A percentile compares a stretch with the other conserved stretches of the same genome.
Conservation (phyloP, 371 early-diverging fungal species). For the Rhizomucor pusillus region DNA sequence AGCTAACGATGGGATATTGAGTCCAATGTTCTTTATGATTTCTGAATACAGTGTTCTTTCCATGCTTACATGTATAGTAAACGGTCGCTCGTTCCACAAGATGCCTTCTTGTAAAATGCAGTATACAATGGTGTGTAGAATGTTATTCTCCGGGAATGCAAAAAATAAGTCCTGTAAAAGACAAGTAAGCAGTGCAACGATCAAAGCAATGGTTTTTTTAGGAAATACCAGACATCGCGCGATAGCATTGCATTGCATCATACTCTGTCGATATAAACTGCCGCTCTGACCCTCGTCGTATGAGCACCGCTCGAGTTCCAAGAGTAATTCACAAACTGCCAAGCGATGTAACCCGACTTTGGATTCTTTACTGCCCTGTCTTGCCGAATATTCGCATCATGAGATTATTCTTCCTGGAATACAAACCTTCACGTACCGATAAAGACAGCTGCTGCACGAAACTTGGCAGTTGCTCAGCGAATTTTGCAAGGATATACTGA, state of each 20-base stretch:
- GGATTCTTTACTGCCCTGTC: too few species aligned
- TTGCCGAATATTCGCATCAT: too few species aligned
- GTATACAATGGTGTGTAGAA: slow-evolving; percentile 14
- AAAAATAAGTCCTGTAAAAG: slow-evolving; percentile 20
- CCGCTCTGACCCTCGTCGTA: slow-evolving; percentile 12
- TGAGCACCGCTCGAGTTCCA: slow-evolving; percentile 1
- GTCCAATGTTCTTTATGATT: too few species aligned
- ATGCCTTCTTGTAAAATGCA: slow-evolving; percentile 15
- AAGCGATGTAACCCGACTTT: neutral
- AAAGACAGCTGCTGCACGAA: too few species aligned
- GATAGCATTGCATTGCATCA: neutral
- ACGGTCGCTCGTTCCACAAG: neutral
- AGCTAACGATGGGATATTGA: neutral
- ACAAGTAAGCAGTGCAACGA: neutral
- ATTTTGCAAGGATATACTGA: neutral
- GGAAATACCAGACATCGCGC: slow-evolving; percentile 14
- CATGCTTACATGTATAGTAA: too few species aligned
- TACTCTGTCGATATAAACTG: neutral
- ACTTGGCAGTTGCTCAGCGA: too few species aligned
- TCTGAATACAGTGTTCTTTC: too few species aligned
- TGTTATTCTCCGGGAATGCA: slow-evolving; percentile 21
- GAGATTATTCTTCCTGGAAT: too few species aligned
- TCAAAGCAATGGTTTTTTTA: neutral
- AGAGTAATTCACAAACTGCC: neutral
- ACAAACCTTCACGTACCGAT: neutral